phyloP scores from a whole-genome alignment of 2,329 filamentous ascomycete species.

The Chrysosporium queenslandicum region DNA sequence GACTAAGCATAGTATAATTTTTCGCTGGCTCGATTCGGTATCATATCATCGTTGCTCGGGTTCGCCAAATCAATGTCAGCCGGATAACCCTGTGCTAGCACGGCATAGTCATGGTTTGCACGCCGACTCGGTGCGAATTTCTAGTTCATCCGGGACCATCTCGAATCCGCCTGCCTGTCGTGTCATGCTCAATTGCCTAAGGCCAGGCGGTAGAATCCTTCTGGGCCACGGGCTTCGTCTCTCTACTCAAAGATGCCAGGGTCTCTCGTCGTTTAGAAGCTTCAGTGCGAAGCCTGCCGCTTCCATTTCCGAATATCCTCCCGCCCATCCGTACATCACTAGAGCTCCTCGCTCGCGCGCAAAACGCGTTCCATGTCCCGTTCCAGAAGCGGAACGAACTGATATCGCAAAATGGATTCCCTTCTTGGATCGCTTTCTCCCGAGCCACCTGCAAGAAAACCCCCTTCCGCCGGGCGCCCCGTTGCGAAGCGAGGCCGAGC shows the following conservation, averaged over 20 bases:
- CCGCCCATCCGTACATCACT: constrained; percentile 2
- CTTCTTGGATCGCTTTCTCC: constrained; percentile 28
- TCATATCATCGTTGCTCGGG: not conserved
- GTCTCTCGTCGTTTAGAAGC: not conserved
- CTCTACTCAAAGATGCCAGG: not conserved
- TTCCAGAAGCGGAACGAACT: constrained; percentile 19
- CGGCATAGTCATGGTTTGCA: constrained; percentile 24
- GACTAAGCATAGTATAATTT: not conserved
- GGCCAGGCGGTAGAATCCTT: constrained; percentile 24
- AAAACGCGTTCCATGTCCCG: constrained; percentile 16
- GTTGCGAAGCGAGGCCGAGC: constrained; percentile 17
- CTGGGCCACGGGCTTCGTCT: constrained; percentile 10
- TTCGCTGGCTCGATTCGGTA: no score
- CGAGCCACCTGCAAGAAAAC: constrained; percentile 15
- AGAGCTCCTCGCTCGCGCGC: constrained; percentile 6
- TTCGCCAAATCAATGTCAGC: not conserved
- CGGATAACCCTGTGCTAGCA: not conserved
- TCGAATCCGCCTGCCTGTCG: constrained; percentile 20
- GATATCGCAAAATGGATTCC: constrained; percentile 28
- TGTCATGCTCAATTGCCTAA: constrained; percentile 37
- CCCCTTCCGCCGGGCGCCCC: no score
- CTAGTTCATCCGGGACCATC: constrained; percentile 19
- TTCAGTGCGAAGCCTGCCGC: not conserved
- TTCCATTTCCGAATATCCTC: not conserved
- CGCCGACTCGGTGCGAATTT: constrained; percentile 6